phyloP scores from a whole-genome alignment of 306 rosid species.

The Pyrus communis region DNA sequence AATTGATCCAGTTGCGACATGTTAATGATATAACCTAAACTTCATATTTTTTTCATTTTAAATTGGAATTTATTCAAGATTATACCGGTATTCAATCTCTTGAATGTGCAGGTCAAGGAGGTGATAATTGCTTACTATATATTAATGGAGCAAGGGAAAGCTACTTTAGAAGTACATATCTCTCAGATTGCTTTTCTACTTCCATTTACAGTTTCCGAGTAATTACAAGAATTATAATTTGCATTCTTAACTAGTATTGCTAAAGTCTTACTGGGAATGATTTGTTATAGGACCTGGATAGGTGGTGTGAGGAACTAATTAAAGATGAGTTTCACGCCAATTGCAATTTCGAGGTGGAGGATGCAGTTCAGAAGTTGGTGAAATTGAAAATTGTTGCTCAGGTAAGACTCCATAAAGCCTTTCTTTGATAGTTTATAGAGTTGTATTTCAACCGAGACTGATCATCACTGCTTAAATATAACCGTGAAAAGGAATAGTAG shows the following conservation, averaged over 20 bases:
- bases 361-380: slow-evolving; percentile 78
- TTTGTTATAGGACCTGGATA: slow-evolving; percentile 67
- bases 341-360: slow-evolving; percentile 91
- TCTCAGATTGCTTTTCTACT: slow-evolving; percentile 9
- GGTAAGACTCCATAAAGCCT: slow-evolving; percentile 44
- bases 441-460: not conserved
- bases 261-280: not conserved
- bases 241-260: not conserved
- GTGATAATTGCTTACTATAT: slow-evolving; percentile 81
- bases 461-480: not conserved
- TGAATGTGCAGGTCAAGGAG: slow-evolving; percentile 74
- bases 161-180: slow-evolving; percentile 56
- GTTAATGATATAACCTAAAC: not conserved
- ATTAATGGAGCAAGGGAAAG: slow-evolving; percentile 93
- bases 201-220: not conserved
- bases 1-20: not conserved
- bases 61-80: not conserved
- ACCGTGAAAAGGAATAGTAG: too few relatives aligned
- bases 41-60: not conserved
- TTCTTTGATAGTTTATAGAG: not conserved
- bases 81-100: not conserved
- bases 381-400: slow-evolving; percentile 71
- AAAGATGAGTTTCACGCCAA: slow-evolving; percentile 67
- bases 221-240: not conserved
- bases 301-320: slow-evolving; percentile 75